Evolutionary conservation across 805 yeast species (phyloP), one percentile per base, ranked within the genome.

Genomic region (Candida sithepensis): DNA sequence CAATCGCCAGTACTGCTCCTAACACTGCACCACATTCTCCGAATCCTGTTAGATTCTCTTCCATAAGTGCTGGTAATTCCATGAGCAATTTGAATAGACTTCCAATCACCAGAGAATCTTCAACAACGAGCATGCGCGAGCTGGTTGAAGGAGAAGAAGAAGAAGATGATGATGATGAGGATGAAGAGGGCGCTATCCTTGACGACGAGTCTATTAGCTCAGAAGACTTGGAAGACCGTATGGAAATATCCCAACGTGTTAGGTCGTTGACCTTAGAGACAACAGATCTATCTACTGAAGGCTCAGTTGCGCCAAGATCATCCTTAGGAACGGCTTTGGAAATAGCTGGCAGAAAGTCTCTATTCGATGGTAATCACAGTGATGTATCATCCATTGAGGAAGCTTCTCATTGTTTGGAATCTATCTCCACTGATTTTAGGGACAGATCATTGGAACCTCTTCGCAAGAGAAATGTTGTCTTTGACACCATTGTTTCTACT

Each of bases 81-180:
- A 8, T 34, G 19, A 34, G 38, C 20, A 34, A 34, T 34, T 34
- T 34, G 21, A 13, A 34, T 16, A 8, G 12, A 16, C 18, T 34
- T 5, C 38, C n/a, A 16, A 34, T 34, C 38, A 34, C 38, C n/a
- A 34, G 38, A 16, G 38, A 34, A 34, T 30, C 36, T 3, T 19
- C 20, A 8, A 13, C 18, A 5, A 5, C 30, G 0, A 33, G 39
- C 22, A 9, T 21, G 5, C 32, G 14, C 20, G 42, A 43, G 19
- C 12, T 12, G 3, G 45, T 41, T 6, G 53, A 39, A 19, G 51
- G 34, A 2, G 49, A 43, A 5, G 51, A 49, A n/a, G 44, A 26
- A 14, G 40, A 20, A 5, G 44, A 41, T 18, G 42, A 34, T 20
- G 49, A 38, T n/a, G 51, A 41, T 22, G 37, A 36, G 7, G 52